These are phyloP conservation scores for Paxillus involutus DNA, from an alignment of 768 basidiomycete genomes.

Conservation along the genomic window DNA sequence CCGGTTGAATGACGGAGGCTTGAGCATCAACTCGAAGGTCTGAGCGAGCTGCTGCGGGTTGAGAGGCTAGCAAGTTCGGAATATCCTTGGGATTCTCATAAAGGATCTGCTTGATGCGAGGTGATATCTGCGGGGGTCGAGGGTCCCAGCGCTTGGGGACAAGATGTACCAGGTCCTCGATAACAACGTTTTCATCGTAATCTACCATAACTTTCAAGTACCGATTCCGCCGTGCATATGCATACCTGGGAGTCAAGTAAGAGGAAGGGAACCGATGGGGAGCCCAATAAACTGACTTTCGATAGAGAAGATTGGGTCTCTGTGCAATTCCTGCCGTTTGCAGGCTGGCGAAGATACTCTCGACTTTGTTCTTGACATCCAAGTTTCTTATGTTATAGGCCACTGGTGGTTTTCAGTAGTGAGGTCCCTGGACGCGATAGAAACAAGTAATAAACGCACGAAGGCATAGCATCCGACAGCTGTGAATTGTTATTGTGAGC, in stretches of 20 bases:
- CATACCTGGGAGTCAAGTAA: neutral
- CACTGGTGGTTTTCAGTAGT: conserved; percentile 3
- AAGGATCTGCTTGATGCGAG: conserved; percentile 29
- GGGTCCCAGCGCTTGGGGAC: conserved; percentile 15
- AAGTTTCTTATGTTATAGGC: conserved; percentile 27
- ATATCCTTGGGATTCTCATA: conserved; percentile 32
- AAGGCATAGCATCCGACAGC: conserved; percentile 48
- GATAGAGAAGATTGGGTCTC: conserved; percentile 7
- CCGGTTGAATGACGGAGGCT: conserved; percentile 14
- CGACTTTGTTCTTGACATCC: conserved; percentile 2
- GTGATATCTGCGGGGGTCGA: neutral
- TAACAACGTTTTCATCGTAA: conserved; percentile 13
- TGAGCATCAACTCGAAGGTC: conserved; percentile 15
- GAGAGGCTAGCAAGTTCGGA: conserved; percentile 24
- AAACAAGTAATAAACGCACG: conserved; percentile 33
- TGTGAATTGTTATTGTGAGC: conserved; percentile 16
- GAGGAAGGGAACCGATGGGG: neutral
- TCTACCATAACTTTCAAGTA: conserved; percentile 15
- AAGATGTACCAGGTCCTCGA: conserved; percentile 23
- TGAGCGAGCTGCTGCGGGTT: conserved; percentile 11
- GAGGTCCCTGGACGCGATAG: neutral
- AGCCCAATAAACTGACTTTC: neutral
- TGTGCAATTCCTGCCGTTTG: neutral
- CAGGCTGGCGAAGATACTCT: conserved; percentile 10
- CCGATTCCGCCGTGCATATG: neutral